Evolutionary conservation across 192 early-diverging fungal genomes (phyloP).

Genomic region (Pilobolus umbonatus): DNA sequence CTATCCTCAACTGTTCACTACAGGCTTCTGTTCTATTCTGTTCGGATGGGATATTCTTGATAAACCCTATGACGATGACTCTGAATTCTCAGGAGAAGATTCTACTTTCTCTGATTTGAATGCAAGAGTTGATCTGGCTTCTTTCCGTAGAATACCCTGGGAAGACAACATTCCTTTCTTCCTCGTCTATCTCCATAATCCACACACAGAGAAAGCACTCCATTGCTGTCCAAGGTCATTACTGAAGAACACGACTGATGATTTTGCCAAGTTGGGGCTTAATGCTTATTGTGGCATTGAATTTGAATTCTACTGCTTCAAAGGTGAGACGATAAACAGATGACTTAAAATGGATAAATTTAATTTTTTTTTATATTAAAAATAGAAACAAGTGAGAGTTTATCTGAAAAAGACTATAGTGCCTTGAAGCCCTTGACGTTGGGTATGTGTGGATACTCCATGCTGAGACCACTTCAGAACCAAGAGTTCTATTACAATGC

Average conservation of each 20-base stretch:
- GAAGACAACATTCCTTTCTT: conserved; percentile 71
- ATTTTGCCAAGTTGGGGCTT: conserved; percentile 36
- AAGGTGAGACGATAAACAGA: conserved; percentile 43
- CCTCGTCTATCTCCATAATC: conserved; percentile 62
- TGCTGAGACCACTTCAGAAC: conserved; percentile 61
- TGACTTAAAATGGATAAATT: not conserved
- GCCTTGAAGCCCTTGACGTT: conserved; percentile 55
- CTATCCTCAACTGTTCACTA: not conserved
- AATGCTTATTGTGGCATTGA: conserved; percentile 53
- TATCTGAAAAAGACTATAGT: conserved; percentile 57
- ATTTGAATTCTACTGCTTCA: conserved; percentile 79
- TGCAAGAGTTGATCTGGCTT: conserved; percentile 60
- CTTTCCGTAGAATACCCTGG: conserved; percentile 68
- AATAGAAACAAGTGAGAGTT: conserved; percentile 64
- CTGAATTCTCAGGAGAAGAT: conserved; percentile 19
- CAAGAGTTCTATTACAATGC: conserved; percentile 67
- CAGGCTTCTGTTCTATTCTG: conserved; percentile 74
- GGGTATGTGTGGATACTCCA: conserved; percentile 82
- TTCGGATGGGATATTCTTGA: conserved; percentile 83
- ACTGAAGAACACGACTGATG: conserved; percentile 41
- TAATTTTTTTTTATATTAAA: not conserved
- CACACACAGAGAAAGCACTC: conserved; percentile 47
- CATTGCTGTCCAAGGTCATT: conserved; percentile 60
- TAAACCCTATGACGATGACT: conserved; percentile 41
- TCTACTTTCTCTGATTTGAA: conserved; percentile 56